These are phyloP conservation scores for Ilyonectria mors-panacis DNA, from an alignment of 2,329 filamentous ascomycete species.

Conservation along the genomic window DNA sequence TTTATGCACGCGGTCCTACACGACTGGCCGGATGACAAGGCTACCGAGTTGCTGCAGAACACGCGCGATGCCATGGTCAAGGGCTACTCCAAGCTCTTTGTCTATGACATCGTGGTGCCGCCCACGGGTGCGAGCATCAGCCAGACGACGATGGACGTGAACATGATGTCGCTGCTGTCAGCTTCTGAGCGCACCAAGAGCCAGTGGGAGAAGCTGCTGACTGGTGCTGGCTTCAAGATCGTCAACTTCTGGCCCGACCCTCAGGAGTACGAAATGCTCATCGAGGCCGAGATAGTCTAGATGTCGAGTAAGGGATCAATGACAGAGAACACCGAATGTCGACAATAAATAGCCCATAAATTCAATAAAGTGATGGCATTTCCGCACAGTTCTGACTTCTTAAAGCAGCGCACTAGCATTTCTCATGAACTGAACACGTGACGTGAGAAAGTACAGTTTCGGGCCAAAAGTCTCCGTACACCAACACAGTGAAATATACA, in stretches of 20 bases:
- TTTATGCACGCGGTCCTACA: conserved; percentile 64
- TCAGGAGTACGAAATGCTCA: conserved; percentile 44
- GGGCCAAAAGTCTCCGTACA: no score
- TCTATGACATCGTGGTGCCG: conserved; percentile 41
- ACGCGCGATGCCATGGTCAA: conserved; percentile 35
- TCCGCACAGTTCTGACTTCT: no score
- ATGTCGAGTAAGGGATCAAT: no score
- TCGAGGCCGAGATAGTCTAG: conserved; percentile 35
- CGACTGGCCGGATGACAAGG: conserved; percentile 62
- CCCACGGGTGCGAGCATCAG: conserved; percentile 36
- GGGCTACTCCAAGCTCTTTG: conserved; percentile 46
- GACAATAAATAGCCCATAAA: no score
- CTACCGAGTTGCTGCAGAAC: conserved; percentile 47
- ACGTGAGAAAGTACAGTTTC: no score
- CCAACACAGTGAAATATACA: no score
- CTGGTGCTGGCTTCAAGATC: conserved; percentile 26
- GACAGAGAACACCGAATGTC: no score
- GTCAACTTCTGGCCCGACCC: conserved; percentile 39
- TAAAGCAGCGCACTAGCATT: no score
- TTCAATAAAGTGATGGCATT: no score
- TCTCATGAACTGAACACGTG: no score
- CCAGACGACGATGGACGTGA: conserved; percentile 49
- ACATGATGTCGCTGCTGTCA: conserved; percentile 46
- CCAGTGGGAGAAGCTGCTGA: conserved; percentile 37
- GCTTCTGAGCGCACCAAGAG: conserved; percentile 41